Percentiles rank a stretch among this genome's conserved stretches.
phyloP scores from a whole-genome alignment of 495 filamentous ascomycete genomes.

The Acidiella bohemica region DNA sequence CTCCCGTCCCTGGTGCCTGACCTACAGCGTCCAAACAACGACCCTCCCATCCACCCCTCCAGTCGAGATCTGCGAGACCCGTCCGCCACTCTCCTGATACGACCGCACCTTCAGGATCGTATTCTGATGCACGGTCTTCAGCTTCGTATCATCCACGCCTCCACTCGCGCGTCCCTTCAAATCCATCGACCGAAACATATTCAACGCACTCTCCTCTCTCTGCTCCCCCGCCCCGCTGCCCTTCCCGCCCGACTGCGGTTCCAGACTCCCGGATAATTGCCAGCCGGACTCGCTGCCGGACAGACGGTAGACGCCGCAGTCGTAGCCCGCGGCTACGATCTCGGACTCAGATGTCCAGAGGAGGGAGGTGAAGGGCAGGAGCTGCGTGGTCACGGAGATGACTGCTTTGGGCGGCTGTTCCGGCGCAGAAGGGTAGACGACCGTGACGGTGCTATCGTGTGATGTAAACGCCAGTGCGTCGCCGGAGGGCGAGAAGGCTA shows the following conservation, averaged over 20 bases:
- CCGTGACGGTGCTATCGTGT: constrained; percentile 89
- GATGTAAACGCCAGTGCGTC: constrained; percentile 81
- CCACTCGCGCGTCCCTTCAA: constrained; percentile 63
- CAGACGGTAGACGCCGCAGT: constrained; percentile 90
- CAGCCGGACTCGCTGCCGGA: constrained; percentile 70
- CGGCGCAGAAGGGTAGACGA: constrained; percentile 86
- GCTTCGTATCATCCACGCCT: constrained; percentile 66
- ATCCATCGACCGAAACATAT: constrained; percentile 99
- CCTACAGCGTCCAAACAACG: constrained; percentile 56
- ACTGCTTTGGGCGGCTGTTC: constrained; percentile 84
- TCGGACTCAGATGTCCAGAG: constrained; percentile 88
- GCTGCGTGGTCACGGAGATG: constrained; percentile 73
- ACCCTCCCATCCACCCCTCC: constrained; percentile 91
- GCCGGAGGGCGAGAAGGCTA: constrained; percentile 81
- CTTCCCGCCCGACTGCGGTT: constrained; percentile 38
- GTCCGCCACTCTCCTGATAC: constrained; percentile 52
- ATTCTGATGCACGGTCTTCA: constrained; percentile 95
- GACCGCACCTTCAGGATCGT: constrained; percentile 72
- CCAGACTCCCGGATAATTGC: constrained; percentile 72
- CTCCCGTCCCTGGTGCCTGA: too few relatives aligned
- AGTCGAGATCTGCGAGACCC: constrained; percentile 70
- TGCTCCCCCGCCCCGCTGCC: constrained; percentile 39
- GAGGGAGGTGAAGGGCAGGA: constrained; percentile 79
- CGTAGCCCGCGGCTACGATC: constrained; percentile 91
- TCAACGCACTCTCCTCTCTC: constrained; percentile 75